Evolutionary conservation across 176 grass and related monocot species (phyloP).

Genomic region (Aegilops tauschii): DNA sequence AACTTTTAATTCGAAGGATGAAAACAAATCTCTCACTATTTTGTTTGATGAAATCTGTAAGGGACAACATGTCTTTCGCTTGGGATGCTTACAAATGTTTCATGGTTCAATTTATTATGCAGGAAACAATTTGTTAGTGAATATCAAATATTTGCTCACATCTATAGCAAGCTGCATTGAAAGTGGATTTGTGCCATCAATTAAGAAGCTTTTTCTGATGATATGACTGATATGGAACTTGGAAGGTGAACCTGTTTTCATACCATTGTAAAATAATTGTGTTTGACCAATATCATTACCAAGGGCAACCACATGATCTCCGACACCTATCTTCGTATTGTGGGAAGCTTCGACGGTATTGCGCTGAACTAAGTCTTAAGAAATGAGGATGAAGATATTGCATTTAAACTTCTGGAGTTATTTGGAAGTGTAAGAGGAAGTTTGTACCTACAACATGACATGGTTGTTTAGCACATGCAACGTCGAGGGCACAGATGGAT

Average conservation of each 20-base stretch:
- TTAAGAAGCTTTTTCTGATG: neutral
- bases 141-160: no score
- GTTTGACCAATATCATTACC: neutral
- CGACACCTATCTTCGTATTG: neutral
- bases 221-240: neutral
- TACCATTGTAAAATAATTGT: neutral
- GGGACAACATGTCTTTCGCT: no score
- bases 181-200: neutral
- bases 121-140: no score
- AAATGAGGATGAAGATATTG: neutral
- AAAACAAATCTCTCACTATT: no score
- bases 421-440: neutral
- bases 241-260: neutral
- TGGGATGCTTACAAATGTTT: no score
- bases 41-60: no score
- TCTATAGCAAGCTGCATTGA: no score
- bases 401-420: neutral
- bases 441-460: neutral
- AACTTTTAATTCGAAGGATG: no score
- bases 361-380: neutral
- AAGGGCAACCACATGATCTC: neutral
- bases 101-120: no score
- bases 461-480: neutral
- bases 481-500: no score
- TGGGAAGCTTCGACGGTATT: neutral